These are phyloP conservation scores for Pichia sp. DNA, from an alignment of 1,139 yeast species.

Conservation along the genomic window DNA sequence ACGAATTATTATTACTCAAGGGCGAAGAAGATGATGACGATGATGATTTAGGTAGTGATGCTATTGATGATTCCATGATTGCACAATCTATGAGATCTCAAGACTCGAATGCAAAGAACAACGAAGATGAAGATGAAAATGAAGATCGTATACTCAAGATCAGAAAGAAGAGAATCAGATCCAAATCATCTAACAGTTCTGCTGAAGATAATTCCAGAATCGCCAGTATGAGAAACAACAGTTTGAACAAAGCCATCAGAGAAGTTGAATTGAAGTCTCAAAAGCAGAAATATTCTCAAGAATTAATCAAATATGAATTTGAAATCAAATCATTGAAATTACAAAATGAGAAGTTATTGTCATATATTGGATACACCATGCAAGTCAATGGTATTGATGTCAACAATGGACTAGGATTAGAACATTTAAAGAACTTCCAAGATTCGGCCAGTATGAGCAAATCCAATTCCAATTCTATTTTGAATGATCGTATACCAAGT, in stretches of 20 bases:
- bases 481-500: slow-evolving; percentile 16
- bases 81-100: slow-evolving; percentile 1
- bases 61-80: neutral
- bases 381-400: slow-evolving; percentile 37
- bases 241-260: slow-evolving; percentile 31
- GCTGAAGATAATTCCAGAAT: slow-evolving; percentile 16
- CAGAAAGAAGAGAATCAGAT: slow-evolving; percentile 10
- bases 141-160: slow-evolving; percentile 3
- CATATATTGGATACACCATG: slow-evolving; percentile 56
- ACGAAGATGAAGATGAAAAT: too few species aligned
- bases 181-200: slow-evolving; percentile 5
- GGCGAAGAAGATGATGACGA: slow-evolving; percentile 10
- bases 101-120: neutral
- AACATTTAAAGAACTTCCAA: slow-evolving; percentile 1
- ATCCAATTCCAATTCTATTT: neutral
- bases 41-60: slow-evolving; percentile 3
- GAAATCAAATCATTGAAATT: slow-evolving; percentile 53
- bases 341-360: slow-evolving; percentile 55
- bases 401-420: neutral
- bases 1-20: slow-evolving; percentile 18
- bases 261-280: slow-evolving; percentile 28
- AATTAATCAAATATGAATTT: slow-evolving; percentile 50
- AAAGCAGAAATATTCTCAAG: slow-evolving; percentile 42
- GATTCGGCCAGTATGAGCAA: neutral
- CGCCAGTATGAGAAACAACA: slow-evolving; percentile 23